Conservation (phyloP, 768 basidiomycete genomes). For the Rhodotorula toruloides region DNA sequence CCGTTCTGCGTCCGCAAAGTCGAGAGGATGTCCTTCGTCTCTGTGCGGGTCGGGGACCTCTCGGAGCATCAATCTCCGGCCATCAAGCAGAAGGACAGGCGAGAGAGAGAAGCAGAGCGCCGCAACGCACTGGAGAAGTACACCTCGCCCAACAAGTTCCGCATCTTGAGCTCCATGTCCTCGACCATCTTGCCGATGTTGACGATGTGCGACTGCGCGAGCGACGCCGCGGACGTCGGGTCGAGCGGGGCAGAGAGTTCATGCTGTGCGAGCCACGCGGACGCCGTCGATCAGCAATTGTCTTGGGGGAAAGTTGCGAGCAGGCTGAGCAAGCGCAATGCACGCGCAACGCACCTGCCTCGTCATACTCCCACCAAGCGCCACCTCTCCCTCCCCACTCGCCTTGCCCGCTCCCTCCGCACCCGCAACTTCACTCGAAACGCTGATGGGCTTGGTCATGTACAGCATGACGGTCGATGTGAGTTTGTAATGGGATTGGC, state of each 20-base stretch:
- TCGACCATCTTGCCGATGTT: conserved; percentile 96
- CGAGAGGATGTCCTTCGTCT: conserved; percentile 84
- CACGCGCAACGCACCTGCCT: conserved; percentile 64
- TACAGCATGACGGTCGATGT: conserved; percentile 97
- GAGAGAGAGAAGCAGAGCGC: neutral
- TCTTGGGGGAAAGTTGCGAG: conserved; percentile 1
- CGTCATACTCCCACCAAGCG: conserved; percentile 92
- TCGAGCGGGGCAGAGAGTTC: conserved; percentile 37
- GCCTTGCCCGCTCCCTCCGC: conserved; percentile 50
- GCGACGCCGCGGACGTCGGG: conserved; percentile 40
- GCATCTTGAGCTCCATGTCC: conserved; percentile 99
- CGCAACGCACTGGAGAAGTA: conserved; percentile 40
- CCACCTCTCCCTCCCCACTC: conserved; percentile 61
- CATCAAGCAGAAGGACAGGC: neutral
- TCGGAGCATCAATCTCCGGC: neutral
- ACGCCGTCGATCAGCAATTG: conserved; percentile 37
- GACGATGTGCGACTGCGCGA: conserved; percentile 66
- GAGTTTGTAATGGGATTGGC: conserved; percentile 91
- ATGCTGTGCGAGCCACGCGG: conserved; percentile 55
- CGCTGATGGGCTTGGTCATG: conserved; percentile 56
- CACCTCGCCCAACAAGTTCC: conserved; percentile 70
- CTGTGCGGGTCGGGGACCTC: conserved; percentile 58
- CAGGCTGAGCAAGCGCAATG: conserved; percentile 27
- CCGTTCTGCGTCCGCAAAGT: conserved; percentile 84
- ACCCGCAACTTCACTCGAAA: no score